A percentile compares a stretch with the other conserved stretches of the same genome.
These are phyloP conservation scores for Talaromyces verruculosus DNA, from an alignment of 2,329 filamentous ascomycete genomes.

Conservation along the genomic window DNA sequence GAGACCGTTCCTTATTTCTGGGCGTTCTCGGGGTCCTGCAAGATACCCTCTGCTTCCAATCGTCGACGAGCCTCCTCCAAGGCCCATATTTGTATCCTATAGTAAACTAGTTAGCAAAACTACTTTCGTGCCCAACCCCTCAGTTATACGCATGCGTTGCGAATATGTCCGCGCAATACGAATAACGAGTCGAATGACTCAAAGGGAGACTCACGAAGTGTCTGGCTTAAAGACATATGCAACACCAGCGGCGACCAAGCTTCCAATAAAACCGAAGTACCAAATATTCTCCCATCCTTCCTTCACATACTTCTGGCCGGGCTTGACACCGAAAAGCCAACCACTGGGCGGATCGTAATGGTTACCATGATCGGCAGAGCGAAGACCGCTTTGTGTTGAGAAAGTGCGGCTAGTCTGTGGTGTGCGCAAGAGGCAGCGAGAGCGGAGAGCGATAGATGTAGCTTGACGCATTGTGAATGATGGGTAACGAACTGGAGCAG, in stretches of 20 bases:
- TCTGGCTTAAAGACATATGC: slow-evolving; percentile 97
- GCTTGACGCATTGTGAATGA: slow-evolving; percentile 38
- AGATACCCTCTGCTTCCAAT: slow-evolving; percentile 92
- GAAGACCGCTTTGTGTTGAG: slow-evolving; percentile 42
- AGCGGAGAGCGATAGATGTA: slow-evolving; percentile 41
- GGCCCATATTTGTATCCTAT: slow-evolving; percentile 98
- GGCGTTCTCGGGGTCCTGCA: slow-evolving; percentile 69
- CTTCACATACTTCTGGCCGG: slow-evolving; percentile 90
- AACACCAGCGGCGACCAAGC: slow-evolving; percentile 69
- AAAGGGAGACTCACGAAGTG: slow-evolving; percentile 76
- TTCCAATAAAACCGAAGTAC: slow-evolving; percentile 81
- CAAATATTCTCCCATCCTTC: slow-evolving; percentile 94
- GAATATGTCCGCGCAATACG: background rate
- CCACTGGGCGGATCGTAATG: slow-evolving; percentile 88
- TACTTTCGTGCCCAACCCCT: background rate
- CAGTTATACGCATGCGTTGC: background rate
- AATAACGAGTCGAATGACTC: background rate
- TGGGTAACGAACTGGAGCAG: background rate
- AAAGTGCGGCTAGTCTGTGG: slow-evolving; percentile 41
- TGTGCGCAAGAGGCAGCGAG: slow-evolving; percentile 40
- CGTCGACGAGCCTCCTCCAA: slow-evolving; percentile 93
- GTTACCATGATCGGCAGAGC: slow-evolving; percentile 60
- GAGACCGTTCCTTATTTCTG: slow-evolving; percentile 52
- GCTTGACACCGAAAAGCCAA: slow-evolving; percentile 92
- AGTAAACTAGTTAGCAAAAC: background rate